Conservation (phyloP, 2,329 filamentous ascomycete species). For the Aspergillus fumigatus region DNA sequence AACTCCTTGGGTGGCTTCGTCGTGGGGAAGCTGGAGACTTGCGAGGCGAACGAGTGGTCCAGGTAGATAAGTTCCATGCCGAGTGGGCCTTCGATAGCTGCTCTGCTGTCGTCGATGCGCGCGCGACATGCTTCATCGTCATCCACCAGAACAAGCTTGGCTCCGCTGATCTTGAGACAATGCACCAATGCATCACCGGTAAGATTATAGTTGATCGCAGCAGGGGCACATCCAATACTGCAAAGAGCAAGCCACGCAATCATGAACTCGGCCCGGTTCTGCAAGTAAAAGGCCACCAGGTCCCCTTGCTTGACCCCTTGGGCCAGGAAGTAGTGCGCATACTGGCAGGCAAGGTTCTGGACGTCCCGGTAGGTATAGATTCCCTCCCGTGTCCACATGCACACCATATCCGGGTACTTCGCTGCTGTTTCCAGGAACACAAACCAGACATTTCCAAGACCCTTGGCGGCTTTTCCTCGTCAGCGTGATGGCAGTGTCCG, state of each 20-base stretch:
- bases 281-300: conserved; percentile 62
- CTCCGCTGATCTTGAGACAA: conserved; percentile 56
- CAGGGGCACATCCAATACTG: conserved; percentile 64
- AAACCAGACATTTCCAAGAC: conserved; percentile 61
- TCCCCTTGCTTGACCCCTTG: conserved; percentile 57
- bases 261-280: conserved; percentile 64
- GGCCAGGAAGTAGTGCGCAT: conserved; percentile 57
- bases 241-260: conserved; percentile 62
- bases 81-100: conserved; percentile 50
- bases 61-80: conserved; percentile 56
- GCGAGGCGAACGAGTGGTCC: conserved; percentile 44
- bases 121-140: conserved; percentile 50
- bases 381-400: conserved; percentile 63
- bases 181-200: conserved; percentile 60
- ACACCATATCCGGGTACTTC: conserved; percentile 50
- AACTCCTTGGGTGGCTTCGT: conserved; percentile 53
- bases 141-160: conserved; percentile 57
- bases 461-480: conserved; percentile 42
- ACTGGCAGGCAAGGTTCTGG: conserved; percentile 55
- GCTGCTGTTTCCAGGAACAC: conserved; percentile 56
- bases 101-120: conserved; percentile 52
- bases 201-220: conserved; percentile 68
- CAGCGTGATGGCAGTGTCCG: background rate
- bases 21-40: conserved; percentile 46
- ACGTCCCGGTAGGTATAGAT: conserved; percentile 57